These are phyloP conservation scores for Acer campestre DNA, from an alignment of 345 rosid species.

Conservation along the genomic window DNA sequence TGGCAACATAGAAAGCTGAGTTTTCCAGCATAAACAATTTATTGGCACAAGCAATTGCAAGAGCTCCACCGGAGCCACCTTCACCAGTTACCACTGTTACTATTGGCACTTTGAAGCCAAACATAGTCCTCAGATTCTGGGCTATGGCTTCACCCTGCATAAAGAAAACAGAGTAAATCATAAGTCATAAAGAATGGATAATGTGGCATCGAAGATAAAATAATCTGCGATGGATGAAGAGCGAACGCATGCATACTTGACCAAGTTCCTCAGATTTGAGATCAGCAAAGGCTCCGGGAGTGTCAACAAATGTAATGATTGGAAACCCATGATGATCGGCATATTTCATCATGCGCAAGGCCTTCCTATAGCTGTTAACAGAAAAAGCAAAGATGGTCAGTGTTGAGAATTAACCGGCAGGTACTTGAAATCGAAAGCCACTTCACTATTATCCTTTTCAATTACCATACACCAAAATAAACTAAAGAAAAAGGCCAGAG, in stretches of 20 bases:
- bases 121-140: conserved; percentile 17
- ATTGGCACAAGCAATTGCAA: conserved; percentile 26
- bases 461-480: not conserved
- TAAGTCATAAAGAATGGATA: not conserved
- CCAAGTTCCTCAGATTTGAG: conserved; percentile 47
- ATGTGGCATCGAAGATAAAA: not conserved
- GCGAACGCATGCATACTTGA: conserved; percentile 26
- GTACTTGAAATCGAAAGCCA: not conserved
- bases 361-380: conserved; percentile 35
- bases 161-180: not conserved
- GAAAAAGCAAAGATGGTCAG: not conserved
- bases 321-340: conserved; percentile 45
- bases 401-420: not conserved
- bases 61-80: conserved; percentile 26
- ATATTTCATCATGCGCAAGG: conserved; percentile 35
- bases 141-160: conserved; percentile 23
- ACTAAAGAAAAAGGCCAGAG: not conserved
- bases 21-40: conserved; percentile 22
- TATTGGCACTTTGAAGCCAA: conserved; percentile 20
- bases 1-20: conserved; percentile 19
- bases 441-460: not conserved
- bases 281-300: conserved; percentile 51
- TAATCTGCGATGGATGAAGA: conserved; percentile 1
- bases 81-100: conserved; percentile 15
- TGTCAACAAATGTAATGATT: conserved; percentile 36